phyloP scores from a whole-genome alignment of 2,329 filamentous ascomycete genomes.

The Cryphonectria nitschkei region DNA sequence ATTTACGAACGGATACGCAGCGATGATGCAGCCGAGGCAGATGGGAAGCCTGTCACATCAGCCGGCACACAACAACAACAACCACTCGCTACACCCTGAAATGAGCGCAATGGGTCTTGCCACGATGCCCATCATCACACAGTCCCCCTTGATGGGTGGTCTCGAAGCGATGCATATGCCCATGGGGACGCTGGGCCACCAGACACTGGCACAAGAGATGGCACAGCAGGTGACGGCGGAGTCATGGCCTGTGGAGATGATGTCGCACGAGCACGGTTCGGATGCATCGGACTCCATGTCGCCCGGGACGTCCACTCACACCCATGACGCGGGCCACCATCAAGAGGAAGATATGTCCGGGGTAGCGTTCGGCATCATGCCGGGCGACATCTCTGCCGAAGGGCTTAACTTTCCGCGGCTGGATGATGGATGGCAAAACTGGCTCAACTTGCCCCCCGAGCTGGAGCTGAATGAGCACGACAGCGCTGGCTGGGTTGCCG shows the following conservation, averaged over 20 bases:
- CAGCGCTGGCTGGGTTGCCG: neutral
- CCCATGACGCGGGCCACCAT: neutral
- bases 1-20: neutral
- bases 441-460: constrained; percentile 15
- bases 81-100: constrained; percentile 9
- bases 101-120: constrained; percentile 12
- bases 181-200: neutral
- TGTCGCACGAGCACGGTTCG: constrained; percentile 3
- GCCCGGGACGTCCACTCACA: constrained; percentile 2
- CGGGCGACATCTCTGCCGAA: constrained; percentile 9
- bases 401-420: constrained; percentile 19
- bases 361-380: constrained; percentile 1
- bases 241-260: constrained; percentile 14
- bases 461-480: constrained; percentile 4
- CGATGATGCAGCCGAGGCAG: neutral
- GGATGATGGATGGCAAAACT: constrained; percentile 20
- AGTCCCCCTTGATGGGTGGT: neutral
- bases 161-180: constrained; percentile 7
- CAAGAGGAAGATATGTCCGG: neutral
- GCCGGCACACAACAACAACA: neutral
- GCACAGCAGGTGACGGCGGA: neutral
- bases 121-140: constrained; percentile 6
- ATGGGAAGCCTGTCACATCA: neutral
- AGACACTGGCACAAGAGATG: neutral
- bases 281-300: constrained; percentile 7